phyloP scores from a whole-genome alignment of 164 flowering plant genomes.

The Umbilicus rupestris region DNA sequence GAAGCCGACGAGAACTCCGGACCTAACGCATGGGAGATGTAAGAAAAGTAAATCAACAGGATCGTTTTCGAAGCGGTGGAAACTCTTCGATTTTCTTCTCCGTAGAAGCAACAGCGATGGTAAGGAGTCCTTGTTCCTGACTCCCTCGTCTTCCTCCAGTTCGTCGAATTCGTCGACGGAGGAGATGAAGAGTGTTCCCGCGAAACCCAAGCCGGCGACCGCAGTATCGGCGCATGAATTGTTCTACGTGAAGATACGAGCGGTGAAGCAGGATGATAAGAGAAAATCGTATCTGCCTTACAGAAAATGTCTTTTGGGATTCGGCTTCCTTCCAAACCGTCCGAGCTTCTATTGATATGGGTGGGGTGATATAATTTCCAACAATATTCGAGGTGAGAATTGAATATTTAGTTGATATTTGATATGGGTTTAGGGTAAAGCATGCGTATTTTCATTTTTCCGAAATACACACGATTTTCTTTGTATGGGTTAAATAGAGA shows the following conservation, averaged over 20 bases:
- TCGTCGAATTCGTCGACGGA: no score
- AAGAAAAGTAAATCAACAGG: constrained; percentile 8
- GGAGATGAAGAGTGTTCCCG: no score
- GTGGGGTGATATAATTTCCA: no score
- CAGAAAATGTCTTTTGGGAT: not conserved
- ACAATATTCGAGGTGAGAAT: no score
- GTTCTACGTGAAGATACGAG: not conserved
- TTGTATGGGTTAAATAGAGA: no score
- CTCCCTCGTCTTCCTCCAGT: not conserved
- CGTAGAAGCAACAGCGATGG: not conserved
- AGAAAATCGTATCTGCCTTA: not conserved
- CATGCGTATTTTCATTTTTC: no score
- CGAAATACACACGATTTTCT: no score
- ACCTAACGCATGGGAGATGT: not conserved
- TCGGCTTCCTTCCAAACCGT: not conserved
- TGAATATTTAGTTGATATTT: no score
- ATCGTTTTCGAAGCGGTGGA: constrained; percentile 9
- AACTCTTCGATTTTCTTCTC: not conserved
- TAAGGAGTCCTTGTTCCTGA: not conserved
- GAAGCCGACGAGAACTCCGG: not conserved
- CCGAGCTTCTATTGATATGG: no score
- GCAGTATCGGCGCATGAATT: no score
- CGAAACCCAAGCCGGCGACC: no score
- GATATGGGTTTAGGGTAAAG: no score
- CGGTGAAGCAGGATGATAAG: not conserved